phyloP scores from a whole-genome alignment of 1,284 basidiomycete genomes.

The Blastosporella zonata region DNA sequence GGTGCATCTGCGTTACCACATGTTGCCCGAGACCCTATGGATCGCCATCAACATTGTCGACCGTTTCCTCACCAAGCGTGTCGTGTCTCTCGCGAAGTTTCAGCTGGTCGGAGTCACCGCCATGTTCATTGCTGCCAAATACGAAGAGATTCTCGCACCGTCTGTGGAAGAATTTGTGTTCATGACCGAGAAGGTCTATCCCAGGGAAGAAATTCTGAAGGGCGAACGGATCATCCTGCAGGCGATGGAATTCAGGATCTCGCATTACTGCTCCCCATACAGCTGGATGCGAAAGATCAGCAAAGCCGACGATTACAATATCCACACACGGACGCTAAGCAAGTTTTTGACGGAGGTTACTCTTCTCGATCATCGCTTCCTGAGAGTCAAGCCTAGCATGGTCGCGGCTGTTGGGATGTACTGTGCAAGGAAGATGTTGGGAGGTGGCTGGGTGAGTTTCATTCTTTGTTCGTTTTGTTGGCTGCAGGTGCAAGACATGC shows the following conservation, averaged over 20 bases:
- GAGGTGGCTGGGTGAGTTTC: slow-evolving; percentile 85
- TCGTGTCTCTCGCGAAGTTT: slow-evolving; percentile 91
- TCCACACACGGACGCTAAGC: slow-evolving; percentile 94
- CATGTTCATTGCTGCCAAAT: slow-evolving; percentile 97
- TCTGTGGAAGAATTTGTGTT: slow-evolving; percentile 94
- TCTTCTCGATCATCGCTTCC: slow-evolving; percentile 89
- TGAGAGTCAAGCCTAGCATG: slow-evolving; percentile 91
- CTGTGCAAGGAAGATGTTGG: slow-evolving; percentile 87
- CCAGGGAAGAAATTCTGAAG: slow-evolving; percentile 94
- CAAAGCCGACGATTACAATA: slow-evolving; percentile 98
- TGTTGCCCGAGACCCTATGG: slow-evolving; percentile 98
- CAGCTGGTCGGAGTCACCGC: slow-evolving; percentile 98
- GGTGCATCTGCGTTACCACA: slow-evolving; percentile 95
- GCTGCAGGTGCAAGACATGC: slow-evolving; percentile 18
- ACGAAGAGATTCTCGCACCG: slow-evolving; percentile 96
- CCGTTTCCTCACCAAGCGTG: slow-evolving; percentile 91
- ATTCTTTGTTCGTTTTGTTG: slow-evolving; percentile 18
- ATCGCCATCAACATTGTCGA: slow-evolving; percentile 98
- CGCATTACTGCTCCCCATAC: slow-evolving; percentile 98
- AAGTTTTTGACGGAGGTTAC: slow-evolving; percentile 99
- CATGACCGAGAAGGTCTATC: slow-evolving; percentile 96
- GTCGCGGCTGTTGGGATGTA: slow-evolving; percentile 99
- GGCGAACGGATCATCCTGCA: slow-evolving; percentile 95
- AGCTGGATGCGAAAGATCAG: slow-evolving; percentile 99
- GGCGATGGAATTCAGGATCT: slow-evolving; percentile 93